These are phyloP conservation scores for fission yeast (Schizosaccharomyces pombe) DNA, from an alignment of 805 yeast genomes.

Conservation along the genomic window DNA sequence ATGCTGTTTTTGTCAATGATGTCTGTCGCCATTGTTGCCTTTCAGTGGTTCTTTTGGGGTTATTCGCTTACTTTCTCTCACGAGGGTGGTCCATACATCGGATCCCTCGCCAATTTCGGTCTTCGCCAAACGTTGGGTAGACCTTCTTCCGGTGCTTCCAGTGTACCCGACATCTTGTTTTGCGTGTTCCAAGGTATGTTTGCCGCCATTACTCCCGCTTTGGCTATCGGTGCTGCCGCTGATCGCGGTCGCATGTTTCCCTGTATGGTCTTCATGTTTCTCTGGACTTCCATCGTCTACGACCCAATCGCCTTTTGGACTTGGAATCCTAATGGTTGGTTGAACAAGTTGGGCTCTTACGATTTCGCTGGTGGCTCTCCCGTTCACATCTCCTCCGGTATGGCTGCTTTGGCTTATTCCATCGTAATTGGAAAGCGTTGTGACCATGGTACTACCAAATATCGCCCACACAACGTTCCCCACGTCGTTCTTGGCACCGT, in stretches of 20 bases:
- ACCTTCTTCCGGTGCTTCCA: slow-evolving; percentile 35
- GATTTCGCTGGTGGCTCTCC: slow-evolving; percentile 99
- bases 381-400: slow-evolving; percentile 85
- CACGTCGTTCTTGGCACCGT: slow-evolving; percentile 80
- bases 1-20: slow-evolving; percentile 82
- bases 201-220: slow-evolving; percentile 75
- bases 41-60: slow-evolving; percentile 99
- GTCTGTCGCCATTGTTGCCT: slow-evolving; percentile 58
- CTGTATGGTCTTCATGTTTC: slow-evolving; percentile 79
- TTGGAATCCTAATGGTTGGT: slow-evolving; percentile 91
- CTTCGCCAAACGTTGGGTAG: slow-evolving; percentile 64
- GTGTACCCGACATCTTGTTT: slow-evolving; percentile 75
- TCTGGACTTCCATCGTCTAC: slow-evolving; percentile 89
- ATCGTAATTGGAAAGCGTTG: slow-evolving; percentile 76
- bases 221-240: slow-evolving; percentile 94
- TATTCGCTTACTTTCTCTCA: slow-evolving; percentile 71
- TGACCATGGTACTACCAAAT: slow-evolving; percentile 30
- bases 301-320: slow-evolving; percentile 95
- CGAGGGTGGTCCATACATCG: slow-evolving; percentile 45
- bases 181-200: slow-evolving; percentile 92
- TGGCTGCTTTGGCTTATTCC: slow-evolving; percentile 85
- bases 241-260: slow-evolving; percentile 93
- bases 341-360: slow-evolving; percentile 53
- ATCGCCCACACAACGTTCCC: slow-evolving; percentile 63
- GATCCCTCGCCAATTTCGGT: slow-evolving; percentile 60